Base-by-base conservation (phyloP, 139 green algal genomes). In the Auxenochlorella pyrenoidosa region DNA sequence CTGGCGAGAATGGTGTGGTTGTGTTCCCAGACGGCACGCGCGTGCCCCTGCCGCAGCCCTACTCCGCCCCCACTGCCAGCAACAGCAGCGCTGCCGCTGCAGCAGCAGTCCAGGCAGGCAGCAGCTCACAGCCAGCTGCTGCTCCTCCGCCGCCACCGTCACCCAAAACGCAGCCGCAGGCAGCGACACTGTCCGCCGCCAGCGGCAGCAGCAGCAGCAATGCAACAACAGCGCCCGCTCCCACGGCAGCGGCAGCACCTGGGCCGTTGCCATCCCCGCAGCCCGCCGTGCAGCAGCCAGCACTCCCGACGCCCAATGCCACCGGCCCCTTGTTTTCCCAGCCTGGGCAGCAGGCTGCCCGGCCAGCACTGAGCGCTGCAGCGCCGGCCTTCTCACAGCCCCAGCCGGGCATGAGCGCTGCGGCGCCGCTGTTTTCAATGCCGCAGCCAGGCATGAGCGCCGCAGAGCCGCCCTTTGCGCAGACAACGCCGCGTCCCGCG, bases 41-140 rank as follows among this genome's bases (percentile, higher is more conserved):
- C 0, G 70, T 81, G 28, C 71, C 71, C 63, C 82, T 82, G 83
- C 83, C 83, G 22, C 36, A 54, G 44, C 82, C 68, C 21, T 79
- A 79, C 34, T 44, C 24, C 28, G 60, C 60, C 79, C 13, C n/a
- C 4, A 19, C 36, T 21, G 44, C 2, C 79, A 73, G 54, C 79
- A 73, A 28, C 75, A 41, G 18, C 75, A 82, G 75, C 75, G 32
- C 70, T 36, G 70, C 66, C 66, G 21, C 24, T 13, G 75, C 75
- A 63, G 38, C 38, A 47, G 24, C 16, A 30, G 19, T 54, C 36
- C 30, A 36, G 8, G 65, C 65, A 12, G 30, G 22, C 65, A 15
- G 30, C 28, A 40, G 26, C 28, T 16, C 54, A 24, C 54, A 63
- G 13, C 10, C 54, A 13, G 15, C 54, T 63, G 18, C 16, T 63